Evolutionary conservation across 2,329 filamentous ascomycete species (phyloP), one percentile per base, ranked within the genome.

Genomic region (Gremmenia infestans): DNA sequence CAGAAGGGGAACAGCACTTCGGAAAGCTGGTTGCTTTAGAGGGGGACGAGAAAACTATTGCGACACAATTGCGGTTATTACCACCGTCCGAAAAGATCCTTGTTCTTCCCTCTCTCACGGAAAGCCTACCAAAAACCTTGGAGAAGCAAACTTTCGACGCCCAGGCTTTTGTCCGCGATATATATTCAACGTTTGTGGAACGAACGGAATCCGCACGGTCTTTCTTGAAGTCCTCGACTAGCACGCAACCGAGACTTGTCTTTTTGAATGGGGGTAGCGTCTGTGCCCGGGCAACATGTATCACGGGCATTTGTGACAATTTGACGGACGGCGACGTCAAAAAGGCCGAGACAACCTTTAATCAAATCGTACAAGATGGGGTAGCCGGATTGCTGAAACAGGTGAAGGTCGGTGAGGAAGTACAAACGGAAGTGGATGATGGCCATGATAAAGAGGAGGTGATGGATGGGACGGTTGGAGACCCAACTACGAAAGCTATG

Each of bases 1-100:
- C 35, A 23, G 36, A 50, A 22, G 19, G 50, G 17, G 40, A 53
- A 22, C 32, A 50, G 36, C 17, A 37, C 28, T 45, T 46, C 40
- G 81, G 82, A 48, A 80, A 75, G 65, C 70, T 86, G 52, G 74
- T 87, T 52, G 81, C 82, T 59, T 77, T 87, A 54, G 83, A 86
- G 65, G 83, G 83, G 5, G 74, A 80, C 35, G 63, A 70, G 23
- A 78, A 83, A 47, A 71, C 74, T 32, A 74, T 86, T 32, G 77
- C 79, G 23, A 84, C 81, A 3, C 83, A 87, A 62, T 71, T 86
- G 40, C 78, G 78, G 48, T 74, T 86, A 3, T 75, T 87, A 11
- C 83, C 83, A 8, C 76, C 74, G 3, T 86, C 81, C 1, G 70
- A 78, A 0, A 79, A 84, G 55, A 78, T 86, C 39, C 68, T 85